These are phyloP conservation scores for Aspergillus puulaauensis DNA, from an alignment of 2,329 filamentous ascomycete species.

Conservation along the genomic window DNA sequence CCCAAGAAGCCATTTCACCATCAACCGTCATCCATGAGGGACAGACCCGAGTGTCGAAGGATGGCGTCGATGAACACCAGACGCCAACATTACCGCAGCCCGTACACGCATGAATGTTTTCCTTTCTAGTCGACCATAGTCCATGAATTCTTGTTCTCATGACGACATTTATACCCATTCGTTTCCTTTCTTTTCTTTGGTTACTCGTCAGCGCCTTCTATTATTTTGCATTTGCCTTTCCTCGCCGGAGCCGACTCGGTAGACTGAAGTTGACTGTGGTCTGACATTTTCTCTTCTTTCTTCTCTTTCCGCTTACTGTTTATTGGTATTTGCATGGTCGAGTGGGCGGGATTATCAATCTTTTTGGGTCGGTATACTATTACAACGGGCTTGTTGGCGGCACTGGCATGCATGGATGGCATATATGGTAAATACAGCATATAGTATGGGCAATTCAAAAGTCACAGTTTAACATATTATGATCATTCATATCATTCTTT, in stretches of 20 bases:
- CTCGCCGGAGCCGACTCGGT: constrained; percentile 1
- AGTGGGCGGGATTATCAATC: constrained; percentile 5
- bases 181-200: constrained; percentile 10
- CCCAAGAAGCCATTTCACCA: constrained; percentile 2
- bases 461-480: constrained; percentile 11
- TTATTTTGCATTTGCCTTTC: background rate
- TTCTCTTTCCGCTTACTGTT: background rate
- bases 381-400: background rate
- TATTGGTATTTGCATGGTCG: background rate
- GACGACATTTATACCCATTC: constrained; percentile 14
- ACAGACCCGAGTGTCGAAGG: constrained; percentile 1
- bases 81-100: constrained; percentile 24
- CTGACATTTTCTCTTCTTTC: background rate
- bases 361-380: constrained; percentile 1
- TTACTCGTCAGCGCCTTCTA: constrained; percentile 8
- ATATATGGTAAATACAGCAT: constrained; percentile 11
- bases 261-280: background rate
- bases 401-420: background rate
- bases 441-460: constrained; percentile 10
- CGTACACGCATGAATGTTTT: constrained; percentile 25
- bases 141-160: constrained; percentile 5
- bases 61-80: constrained; percentile 15
- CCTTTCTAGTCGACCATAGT: constrained; percentile 2
- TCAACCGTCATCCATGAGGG: constrained; percentile 7
- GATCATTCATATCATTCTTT: constrained; percentile 6